Conservation (phyloP, 2,329 filamentous ascomycete genomes). For the Blumeria hordei region DNA sequence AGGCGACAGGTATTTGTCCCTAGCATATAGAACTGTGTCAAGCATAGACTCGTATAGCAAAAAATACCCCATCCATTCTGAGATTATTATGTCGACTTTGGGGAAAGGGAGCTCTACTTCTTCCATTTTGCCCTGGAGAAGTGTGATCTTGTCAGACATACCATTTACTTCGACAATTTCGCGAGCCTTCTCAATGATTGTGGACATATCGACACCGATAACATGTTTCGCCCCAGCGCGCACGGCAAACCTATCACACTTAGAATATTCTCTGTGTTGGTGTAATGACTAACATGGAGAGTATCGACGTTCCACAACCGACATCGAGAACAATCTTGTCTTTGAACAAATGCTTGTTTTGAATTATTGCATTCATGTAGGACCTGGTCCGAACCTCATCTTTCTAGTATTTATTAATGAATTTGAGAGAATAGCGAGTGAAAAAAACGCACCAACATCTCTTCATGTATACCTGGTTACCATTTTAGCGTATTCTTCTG, state of each 20-base stretch:
- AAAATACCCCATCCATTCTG: constrained; percentile 99
- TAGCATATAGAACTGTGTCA: constrained; percentile 89
- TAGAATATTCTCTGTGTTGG: constrained; percentile 3
- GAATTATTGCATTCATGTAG: constrained; percentile 92
- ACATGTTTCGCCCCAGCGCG: constrained; percentile 95
- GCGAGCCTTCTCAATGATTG: constrained; percentile 93
- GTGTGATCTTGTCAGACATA: constrained; percentile 84
- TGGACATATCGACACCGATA: constrained; percentile 98
- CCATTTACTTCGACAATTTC: constrained; percentile 88
- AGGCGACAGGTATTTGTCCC: constrained; percentile 70
- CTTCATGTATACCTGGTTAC: constrained; percentile 59
- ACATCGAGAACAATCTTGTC: constrained; percentile 91
- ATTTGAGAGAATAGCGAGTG: constrained; percentile 4
- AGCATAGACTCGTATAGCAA: constrained; percentile 97
- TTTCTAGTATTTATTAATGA: constrained; percentile 35
- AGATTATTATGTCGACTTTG: constrained; percentile 98
- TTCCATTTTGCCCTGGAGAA: constrained; percentile 99
- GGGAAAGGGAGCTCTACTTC: constrained; percentile 82
- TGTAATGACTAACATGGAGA: constrained; percentile 59
- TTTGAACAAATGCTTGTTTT: constrained; percentile 86
- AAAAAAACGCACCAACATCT: constrained; percentile 63
- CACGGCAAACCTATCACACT: constrained; percentile 58
- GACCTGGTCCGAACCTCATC: constrained; percentile 92
- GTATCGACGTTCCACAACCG: constrained; percentile 88
- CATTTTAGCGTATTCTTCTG: constrained; percentile 14